These are phyloP conservation scores for Phytophthora lateralis DNA, from an alignment of 352 stramenopile species.

Conservation along the genomic window DNA sequence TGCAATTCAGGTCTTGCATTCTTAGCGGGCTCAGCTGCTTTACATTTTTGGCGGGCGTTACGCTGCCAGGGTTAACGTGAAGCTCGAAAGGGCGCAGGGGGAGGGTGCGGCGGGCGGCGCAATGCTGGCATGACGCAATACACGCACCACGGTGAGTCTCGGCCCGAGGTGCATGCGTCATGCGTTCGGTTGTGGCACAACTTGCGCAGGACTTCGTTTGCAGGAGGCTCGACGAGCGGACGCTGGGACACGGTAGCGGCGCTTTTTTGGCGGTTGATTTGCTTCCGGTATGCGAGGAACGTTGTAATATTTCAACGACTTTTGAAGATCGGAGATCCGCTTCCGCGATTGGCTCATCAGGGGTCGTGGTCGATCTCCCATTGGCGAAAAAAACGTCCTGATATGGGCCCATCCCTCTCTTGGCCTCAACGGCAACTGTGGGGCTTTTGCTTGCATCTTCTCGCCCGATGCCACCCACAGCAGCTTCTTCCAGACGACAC, in stretches of 20 bases:
- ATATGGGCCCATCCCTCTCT: slow-evolving; percentile 28
- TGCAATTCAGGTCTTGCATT: background rate
- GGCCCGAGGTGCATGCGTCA: background rate
- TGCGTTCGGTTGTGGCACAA: slow-evolving; percentile 6
- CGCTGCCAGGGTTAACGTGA: slow-evolving; percentile 16
- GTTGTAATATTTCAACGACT: slow-evolving; percentile 29
- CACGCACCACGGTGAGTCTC: background rate
- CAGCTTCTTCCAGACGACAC: slow-evolving; percentile 29
- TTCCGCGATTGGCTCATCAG: slow-evolving; percentile 26
- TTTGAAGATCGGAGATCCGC: slow-evolving; percentile 27
- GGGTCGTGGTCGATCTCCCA: background rate
- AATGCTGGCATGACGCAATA: background rate
- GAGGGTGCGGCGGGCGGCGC: slow-evolving; percentile 4
- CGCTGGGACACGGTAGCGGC: slow-evolving; percentile 15
- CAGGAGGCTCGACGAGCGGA: background rate
- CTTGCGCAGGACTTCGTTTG: background rate
- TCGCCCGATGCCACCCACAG: slow-evolving; percentile 13
- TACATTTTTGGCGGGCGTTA: slow-evolving; percentile 20
- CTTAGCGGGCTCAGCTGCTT: slow-evolving; percentile 8
- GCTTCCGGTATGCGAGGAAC: slow-evolving; percentile 4
- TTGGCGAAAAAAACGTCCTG: slow-evolving; percentile 44
- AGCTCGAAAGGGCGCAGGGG: slow-evolving; percentile 21
- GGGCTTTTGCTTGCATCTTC: slow-evolving; percentile 1
- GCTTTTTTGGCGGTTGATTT: slow-evolving; percentile 18
- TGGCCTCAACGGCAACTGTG: slow-evolving; percentile 24